Conservation (phyloP, 441 rosid genomes). For the Erysimum cheiri region DNA sequence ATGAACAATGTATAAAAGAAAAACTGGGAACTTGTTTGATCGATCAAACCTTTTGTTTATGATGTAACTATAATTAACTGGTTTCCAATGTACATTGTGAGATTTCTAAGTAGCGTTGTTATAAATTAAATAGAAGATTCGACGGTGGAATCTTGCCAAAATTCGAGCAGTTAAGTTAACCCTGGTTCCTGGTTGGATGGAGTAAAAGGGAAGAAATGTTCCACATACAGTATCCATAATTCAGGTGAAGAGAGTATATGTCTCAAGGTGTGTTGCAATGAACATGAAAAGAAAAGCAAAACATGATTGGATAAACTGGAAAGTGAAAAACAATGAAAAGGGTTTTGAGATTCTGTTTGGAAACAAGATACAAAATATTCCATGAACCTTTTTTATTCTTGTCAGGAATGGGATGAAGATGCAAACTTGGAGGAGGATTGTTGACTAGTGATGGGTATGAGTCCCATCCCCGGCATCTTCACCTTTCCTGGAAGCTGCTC, state of each 20-base stretch:
- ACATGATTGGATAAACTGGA: constrained; percentile 36
- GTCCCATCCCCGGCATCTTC: constrained; percentile 53
- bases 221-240: neutral
- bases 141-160: neutral
- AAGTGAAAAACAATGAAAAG: constrained; percentile 31
- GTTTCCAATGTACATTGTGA: constrained; percentile 43
- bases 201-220: constrained; percentile 6
- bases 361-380: constrained; percentile 42
- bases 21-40: constrained; percentile 38
- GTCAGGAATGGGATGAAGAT: constrained; percentile 35
- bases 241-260: constrained; percentile 11
- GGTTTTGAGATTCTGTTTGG: constrained; percentile 29
- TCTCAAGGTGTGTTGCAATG: constrained; percentile 25
- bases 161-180: constrained; percentile 8
- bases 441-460: constrained; percentile 53
- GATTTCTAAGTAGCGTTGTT: constrained; percentile 18
- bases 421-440: constrained; percentile 20
- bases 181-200: neutral
- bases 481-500: constrained; percentile 76
- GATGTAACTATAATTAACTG: constrained; percentile 42
- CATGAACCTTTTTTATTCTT: constrained; percentile 43
- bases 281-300: constrained; percentile 7
- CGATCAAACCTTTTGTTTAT: constrained; percentile 37
- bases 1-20: constrained; percentile 42
- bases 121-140: constrained; percentile 1